These are phyloP conservation scores for Coemansia sp. DNA, from an alignment of 192 early-diverging fungal genomes.

Conservation along the genomic window DNA sequence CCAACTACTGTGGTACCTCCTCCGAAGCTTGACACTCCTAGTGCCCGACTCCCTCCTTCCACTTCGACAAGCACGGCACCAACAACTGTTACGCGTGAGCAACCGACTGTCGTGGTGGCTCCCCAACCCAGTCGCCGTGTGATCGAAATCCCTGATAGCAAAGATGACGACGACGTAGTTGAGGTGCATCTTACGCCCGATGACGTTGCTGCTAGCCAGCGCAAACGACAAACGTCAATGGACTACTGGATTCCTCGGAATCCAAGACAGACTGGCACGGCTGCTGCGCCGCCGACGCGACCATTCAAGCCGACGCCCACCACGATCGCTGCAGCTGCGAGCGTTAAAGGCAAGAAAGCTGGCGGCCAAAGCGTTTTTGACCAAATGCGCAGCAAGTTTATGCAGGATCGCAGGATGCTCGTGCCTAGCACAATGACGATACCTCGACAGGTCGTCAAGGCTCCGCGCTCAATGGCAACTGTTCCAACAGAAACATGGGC, in stretches of 20 bases:
- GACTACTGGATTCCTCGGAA: slow-evolving; percentile 23
- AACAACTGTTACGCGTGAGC: background rate
- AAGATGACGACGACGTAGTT: background rate
- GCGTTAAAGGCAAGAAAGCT: slow-evolving; percentile 5
- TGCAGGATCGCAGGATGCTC: slow-evolving; percentile 13
- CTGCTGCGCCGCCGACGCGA: background rate
- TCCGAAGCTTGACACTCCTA: background rate
- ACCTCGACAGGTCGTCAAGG: slow-evolving; percentile 32
- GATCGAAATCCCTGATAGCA: background rate
- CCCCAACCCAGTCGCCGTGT: background rate
- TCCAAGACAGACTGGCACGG: background rate
- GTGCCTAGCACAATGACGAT: background rate
- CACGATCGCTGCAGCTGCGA: background rate
- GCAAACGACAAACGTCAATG: slow-evolving; percentile 32
- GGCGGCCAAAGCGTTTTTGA: slow-evolving; percentile 2
- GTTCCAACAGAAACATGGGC: slow-evolving; percentile 16
- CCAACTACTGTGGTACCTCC: background rate
- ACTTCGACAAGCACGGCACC: background rate
- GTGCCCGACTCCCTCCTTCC: background rate
- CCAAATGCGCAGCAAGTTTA: slow-evolving; percentile 28
- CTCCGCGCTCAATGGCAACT: slow-evolving; percentile 35
- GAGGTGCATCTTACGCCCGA: slow-evolving; percentile 19
- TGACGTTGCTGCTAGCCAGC: background rate
- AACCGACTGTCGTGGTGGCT: background rate
- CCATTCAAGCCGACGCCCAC: background rate